These are phyloP conservation scores for Oryza meridionalis DNA, from an alignment of 176 grass and related monocot species.

Conservation along the genomic window DNA sequence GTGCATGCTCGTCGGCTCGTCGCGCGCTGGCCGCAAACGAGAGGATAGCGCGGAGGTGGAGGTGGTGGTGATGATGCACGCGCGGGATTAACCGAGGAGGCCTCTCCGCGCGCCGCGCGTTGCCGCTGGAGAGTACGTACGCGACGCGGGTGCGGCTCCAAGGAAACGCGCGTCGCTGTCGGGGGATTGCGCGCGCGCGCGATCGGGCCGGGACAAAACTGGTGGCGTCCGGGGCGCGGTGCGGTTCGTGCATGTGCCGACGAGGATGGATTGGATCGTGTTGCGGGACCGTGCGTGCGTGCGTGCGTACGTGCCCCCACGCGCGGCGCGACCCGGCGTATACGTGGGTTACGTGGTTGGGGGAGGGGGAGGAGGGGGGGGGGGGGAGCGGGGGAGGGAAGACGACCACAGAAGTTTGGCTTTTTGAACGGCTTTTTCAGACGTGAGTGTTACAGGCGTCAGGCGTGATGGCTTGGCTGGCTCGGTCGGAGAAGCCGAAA, in stretches of 20 bases:
- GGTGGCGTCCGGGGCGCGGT: conserved; percentile 18
- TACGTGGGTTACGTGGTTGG: neutral
- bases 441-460: neutral
- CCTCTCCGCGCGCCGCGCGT: too few relatives aligned
- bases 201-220: conserved; percentile 3
- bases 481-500: neutral
- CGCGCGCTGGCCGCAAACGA: neutral
- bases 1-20: too few relatives aligned
- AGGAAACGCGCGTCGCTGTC: conserved; percentile 1
- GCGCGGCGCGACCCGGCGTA: neutral
- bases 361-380: neutral
- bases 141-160: neutral
- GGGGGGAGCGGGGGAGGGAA: too few relatives aligned
- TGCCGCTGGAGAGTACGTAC: too few relatives aligned
- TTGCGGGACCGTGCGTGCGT: neutral
- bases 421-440: neutral
- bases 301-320: neutral
- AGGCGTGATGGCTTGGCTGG: neutral
- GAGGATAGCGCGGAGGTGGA: neutral
- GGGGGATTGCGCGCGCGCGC: neutral
- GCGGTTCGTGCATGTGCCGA: neutral
- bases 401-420: neutral
- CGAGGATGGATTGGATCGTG: neutral
- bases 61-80: conserved; percentile 27
- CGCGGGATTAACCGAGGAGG: neutral